These are phyloP conservation scores for Pulveroboletus sp. DNA, from an alignment of 768 basidiomycete species.

Conservation along the genomic window DNA sequence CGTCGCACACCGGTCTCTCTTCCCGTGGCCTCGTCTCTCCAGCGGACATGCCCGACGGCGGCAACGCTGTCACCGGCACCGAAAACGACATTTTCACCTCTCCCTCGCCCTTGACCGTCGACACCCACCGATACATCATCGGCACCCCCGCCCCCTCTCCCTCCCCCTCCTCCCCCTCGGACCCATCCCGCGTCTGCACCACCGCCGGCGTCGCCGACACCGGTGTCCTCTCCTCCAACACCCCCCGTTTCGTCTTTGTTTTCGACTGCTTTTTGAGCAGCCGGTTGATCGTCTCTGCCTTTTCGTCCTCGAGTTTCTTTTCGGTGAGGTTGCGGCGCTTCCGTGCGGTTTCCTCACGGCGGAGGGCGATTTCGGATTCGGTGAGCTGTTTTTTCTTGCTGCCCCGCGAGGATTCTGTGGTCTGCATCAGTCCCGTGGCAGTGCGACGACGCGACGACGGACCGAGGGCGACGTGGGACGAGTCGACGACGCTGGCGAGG, in stretches of 20 bases:
- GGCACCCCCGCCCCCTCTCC: constrained; percentile 43
- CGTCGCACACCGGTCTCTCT: constrained; percentile 42
- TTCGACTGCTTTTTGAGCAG: constrained; percentile 83
- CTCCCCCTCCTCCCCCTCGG: constrained; percentile 37
- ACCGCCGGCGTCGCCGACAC: constrained; percentile 28
- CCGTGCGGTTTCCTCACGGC: constrained; percentile 76
- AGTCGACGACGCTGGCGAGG: constrained; percentile 63
- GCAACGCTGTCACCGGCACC: constrained; percentile 41
- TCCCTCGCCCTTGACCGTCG: constrained; percentile 40
- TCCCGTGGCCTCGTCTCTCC: not conserved
- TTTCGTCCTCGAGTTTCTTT: constrained; percentile 84
- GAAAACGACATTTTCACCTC: constrained; percentile 52
- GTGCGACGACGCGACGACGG: not conserved
- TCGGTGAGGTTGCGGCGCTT: constrained; percentile 80
- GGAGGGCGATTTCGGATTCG: constrained; percentile 68
- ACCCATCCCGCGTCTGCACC: constrained; percentile 29
- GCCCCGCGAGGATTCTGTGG: constrained; percentile 19
- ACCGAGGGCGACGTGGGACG: constrained; percentile 69
- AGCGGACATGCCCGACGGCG: not conserved
- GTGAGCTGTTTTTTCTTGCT: constrained; percentile 69
- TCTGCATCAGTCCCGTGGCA: not conserved
- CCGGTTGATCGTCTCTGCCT: constrained; percentile 87
- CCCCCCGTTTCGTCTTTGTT: constrained; percentile 58
- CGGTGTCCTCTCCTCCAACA: constrained; percentile 42
- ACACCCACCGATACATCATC: constrained; percentile 73